These are phyloP conservation scores for Climacium dendroides DNA, from an alignment of 225 moss, liverwort and hornwort species.

Conservation along the genomic window DNA sequence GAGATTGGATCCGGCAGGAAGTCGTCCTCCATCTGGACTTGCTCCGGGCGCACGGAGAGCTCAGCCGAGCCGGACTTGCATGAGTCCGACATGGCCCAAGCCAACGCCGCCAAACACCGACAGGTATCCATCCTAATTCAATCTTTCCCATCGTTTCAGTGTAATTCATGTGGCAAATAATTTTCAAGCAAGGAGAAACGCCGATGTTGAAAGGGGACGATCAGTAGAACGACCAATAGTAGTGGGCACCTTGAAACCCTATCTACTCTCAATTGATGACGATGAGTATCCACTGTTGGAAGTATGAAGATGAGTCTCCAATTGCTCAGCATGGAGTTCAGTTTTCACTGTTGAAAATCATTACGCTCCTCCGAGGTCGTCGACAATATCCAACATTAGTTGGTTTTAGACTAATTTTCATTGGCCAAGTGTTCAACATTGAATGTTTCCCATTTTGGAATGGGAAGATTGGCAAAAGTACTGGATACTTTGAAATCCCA, in stretches of 20 bases:
- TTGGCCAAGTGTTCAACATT: background rate
- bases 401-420: background rate
- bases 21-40: constrained; percentile 14
- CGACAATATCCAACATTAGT: background rate
- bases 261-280: background rate
- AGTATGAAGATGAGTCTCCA: background rate
- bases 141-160: background rate
- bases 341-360: background rate
- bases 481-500: background rate
- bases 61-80: constrained; percentile 5
- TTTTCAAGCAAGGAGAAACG: background rate
- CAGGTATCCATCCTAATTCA: background rate
- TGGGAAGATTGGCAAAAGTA: background rate
- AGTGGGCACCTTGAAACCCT: background rate
- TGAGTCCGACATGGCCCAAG: constrained; percentile 3
- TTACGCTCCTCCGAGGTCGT: background rate
- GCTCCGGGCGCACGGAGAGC: constrained; percentile 18
- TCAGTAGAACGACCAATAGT: background rate
- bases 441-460: background rate
- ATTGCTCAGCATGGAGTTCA: background rate
- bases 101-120: background rate
- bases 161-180: background rate
- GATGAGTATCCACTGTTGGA: background rate
- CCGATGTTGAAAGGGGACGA: background rate
- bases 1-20: constrained; percentile 25